Evolutionary conservation across 805 yeast genomes (phyloP), one percentile per base, ranked within the genome.

Genomic region (Candida ortonii): DNA sequence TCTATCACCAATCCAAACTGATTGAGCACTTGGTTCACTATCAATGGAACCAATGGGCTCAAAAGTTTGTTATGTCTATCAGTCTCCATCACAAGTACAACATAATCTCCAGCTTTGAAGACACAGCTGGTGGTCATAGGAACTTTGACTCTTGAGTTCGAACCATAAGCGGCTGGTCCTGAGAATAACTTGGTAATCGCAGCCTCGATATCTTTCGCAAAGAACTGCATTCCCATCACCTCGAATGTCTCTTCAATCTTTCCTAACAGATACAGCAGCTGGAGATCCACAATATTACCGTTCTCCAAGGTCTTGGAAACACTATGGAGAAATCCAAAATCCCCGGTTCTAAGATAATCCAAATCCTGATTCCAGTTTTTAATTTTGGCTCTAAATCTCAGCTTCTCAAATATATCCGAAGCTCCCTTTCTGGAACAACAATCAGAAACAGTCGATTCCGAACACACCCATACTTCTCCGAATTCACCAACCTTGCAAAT

Each of bases 381-480:
- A 12, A 89, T 74, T 34, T 68, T 72, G 11, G 88, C 90, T 16
- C 64, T 59, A 46, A 84, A 76, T 44, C 84, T 84, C 14, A 66
- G 65, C 8, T 64, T 57, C 5, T 67, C 67, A 44, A 80, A 75
- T 7, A 70, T 31, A 2, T 49, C 50, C 4, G 33, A 16, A 7
- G 15, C 15, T 8, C 20, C 16, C 35, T 38, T 33, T 73, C 67
- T 24, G 76, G 73, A 54, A 78, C 80, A 28, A 11, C 27, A 25
- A 11, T 76, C 74, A 9, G 68, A 57, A 18, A 78, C 81, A 47
- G 83, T 88, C 1, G 90, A 95, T 44, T 87, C 95, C 1, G 95
- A 84, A 44, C 84, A 76, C 2, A 90, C 94, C 97, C 97, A 93
- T 24, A 93, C 87, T 61, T 93, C 99, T 21, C 99, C 99, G 57